Conservation (phyloP, 2,329 filamentous ascomycete species). For the Trichoderma breve region DNA sequence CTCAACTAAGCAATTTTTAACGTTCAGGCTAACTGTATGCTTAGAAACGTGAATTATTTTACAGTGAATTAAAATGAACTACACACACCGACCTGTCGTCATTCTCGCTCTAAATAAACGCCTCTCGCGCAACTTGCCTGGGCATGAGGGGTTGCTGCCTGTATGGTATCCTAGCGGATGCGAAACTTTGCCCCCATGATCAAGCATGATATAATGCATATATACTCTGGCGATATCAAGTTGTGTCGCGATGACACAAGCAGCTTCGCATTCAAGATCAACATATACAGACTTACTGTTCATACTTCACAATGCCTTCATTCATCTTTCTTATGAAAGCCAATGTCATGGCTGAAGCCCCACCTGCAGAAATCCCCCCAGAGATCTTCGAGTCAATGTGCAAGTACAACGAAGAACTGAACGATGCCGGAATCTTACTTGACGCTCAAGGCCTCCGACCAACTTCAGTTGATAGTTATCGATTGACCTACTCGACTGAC, state of each 20-base stretch:
- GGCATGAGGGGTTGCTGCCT: not conserved
- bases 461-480: slow-evolving; percentile 29
- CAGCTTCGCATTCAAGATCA: not conserved
- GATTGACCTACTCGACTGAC: slow-evolving; percentile 27
- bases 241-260: not conserved
- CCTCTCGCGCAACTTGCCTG: not conserved
- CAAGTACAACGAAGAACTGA: slow-evolving; percentile 30
- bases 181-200: not conserved
- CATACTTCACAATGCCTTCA: slow-evolving; percentile 27
- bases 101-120: not conserved
- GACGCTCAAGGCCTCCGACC: slow-evolving; percentile 29
- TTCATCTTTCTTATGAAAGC: slow-evolving; percentile 34
- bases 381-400: slow-evolving; percentile 29
- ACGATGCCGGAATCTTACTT: slow-evolving; percentile 30
- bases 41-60: not conserved
- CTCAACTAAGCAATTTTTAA: not conserved
- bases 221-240: not conserved
- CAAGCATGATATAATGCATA: not conserved
- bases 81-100: not conserved
- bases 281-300: not conserved
- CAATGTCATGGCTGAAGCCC: slow-evolving; percentile 26
- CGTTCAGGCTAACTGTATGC: not conserved
- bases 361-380: slow-evolving; percentile 16
- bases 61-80: not conserved
- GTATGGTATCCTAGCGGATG: not conserved